These are phyloP conservation scores for Coniochaeta prunicola DNA, from an alignment of 2,329 filamentous ascomycete genomes.

Conservation along the genomic window DNA sequence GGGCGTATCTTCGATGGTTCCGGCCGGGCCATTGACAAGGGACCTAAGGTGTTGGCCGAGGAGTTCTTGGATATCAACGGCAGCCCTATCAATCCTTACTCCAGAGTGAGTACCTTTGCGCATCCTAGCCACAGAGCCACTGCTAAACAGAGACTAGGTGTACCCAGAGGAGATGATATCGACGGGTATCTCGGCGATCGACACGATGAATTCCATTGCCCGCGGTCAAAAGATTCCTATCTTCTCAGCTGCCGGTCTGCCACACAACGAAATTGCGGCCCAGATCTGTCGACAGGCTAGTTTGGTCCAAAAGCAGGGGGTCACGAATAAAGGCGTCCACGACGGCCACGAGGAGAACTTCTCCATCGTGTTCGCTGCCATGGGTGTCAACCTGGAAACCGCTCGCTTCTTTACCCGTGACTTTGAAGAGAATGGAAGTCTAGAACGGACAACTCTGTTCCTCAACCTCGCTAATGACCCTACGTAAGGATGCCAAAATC, in stretches of 20 bases:
- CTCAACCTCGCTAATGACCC: conserved; percentile 98
- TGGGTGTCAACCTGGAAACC: conserved; percentile 99
- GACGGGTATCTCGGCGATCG: conserved; percentile 97
- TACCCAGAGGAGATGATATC: conserved; percentile 99
- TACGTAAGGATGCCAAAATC: conserved; percentile 49
- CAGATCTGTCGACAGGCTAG: conserved; percentile 97
- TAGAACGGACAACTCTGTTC: conserved; percentile 96
- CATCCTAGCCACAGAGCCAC: background rate
- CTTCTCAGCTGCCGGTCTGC: conserved; percentile 95
- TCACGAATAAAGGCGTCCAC: conserved; percentile 88
- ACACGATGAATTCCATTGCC: conserved; percentile 97
- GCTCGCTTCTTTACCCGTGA: conserved; percentile 97
- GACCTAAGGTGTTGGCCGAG: conserved; percentile 94
- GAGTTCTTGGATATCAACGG: conserved; percentile 99
- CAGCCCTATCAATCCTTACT: conserved; percentile 96
- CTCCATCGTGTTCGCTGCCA: conserved; percentile 97
- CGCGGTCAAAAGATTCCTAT: conserved; percentile 99
- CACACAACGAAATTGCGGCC: conserved; percentile 98
- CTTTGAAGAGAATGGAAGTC: conserved; percentile 97
- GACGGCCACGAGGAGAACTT: conserved; percentile 99
- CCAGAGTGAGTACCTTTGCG: conserved; percentile 57
- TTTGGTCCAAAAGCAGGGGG: conserved; percentile 71
- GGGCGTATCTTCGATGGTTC: conserved; percentile 98
- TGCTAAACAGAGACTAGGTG: conserved; percentile 47
- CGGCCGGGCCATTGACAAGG: conserved; percentile 96